Percentiles rank a stretch among this genome's conserved stretches.
These are phyloP conservation scores for Ustilago crameri DNA, from an alignment of 1,284 basidiomycete species.

Conservation along the genomic window DNA sequence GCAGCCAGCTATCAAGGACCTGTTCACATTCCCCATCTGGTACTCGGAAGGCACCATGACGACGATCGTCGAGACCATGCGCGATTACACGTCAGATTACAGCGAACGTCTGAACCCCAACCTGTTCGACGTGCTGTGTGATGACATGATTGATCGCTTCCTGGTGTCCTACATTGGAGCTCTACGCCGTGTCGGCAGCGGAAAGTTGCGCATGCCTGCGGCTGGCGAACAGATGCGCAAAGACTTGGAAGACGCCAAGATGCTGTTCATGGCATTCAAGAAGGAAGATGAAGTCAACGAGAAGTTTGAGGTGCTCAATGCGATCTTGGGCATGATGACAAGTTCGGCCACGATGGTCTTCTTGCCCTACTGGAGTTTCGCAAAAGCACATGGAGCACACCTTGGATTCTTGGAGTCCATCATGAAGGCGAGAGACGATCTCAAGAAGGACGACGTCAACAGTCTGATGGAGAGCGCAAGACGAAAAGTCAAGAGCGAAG, in stretches of 20 bases:
- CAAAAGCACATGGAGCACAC: constrained; percentile 93
- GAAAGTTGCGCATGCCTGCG: constrained; percentile 87
- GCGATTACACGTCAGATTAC: constrained; percentile 94
- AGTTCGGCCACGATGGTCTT: constrained; percentile 93
- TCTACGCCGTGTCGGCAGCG: constrained; percentile 76
- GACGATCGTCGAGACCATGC: constrained; percentile 92
- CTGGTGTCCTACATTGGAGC: constrained; percentile 90
- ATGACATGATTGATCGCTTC: constrained; percentile 92
- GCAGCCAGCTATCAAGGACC: constrained; percentile 83
- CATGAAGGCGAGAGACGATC: constrained; percentile 87
- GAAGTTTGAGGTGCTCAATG: constrained; percentile 87
- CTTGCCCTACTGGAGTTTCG: constrained; percentile 90
- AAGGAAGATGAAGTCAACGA: constrained; percentile 81
- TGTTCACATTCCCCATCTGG: constrained; percentile 80
- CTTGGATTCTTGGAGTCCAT: constrained; percentile 88
- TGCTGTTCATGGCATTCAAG: constrained; percentile 85
- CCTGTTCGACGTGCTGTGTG: constrained; percentile 88
- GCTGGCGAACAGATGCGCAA: constrained; percentile 83
- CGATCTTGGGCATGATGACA: constrained; percentile 79
- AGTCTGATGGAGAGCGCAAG: constrained; percentile 95
- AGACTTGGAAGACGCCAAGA: constrained; percentile 81
- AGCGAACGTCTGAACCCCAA: constrained; percentile 89
- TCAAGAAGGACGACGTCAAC: constrained; percentile 85
- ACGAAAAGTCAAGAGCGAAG: constrained; percentile 78
- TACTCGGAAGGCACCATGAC: constrained; percentile 76